Percentiles rank a stretch among this genome's conserved stretches.
phyloP scores from a whole-genome alignment of 2,329 filamentous ascomycete genomes.

The Colletotrichum karsti region DNA sequence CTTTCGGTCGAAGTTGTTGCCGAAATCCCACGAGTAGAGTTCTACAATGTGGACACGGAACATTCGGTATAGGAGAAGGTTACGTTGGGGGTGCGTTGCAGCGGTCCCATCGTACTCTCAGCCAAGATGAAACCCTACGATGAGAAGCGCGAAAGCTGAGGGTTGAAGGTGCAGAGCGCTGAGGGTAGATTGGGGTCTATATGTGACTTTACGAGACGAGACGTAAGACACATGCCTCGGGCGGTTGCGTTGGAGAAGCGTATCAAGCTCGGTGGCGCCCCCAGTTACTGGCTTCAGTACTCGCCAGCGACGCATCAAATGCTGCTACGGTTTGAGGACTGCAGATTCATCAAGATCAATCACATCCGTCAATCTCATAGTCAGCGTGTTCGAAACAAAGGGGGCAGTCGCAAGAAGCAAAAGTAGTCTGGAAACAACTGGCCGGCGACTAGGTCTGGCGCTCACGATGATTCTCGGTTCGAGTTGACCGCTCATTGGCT shows the following conservation, averaged over 20 bases:
- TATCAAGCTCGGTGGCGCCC: conserved; percentile 13
- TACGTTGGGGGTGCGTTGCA: conserved; percentile 8
- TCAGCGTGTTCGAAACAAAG: conserved; percentile 16
- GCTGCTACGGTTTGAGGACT: neutral
- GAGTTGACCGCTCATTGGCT: conserved; percentile 8
- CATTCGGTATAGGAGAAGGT: neutral
- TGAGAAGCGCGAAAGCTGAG: neutral
- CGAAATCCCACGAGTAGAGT: neutral
- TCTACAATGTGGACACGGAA: neutral
- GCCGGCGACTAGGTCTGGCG: conserved; percentile 12
- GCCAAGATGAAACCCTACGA: neutral
- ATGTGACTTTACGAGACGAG: conserved; percentile 7
- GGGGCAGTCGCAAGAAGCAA: conserved; percentile 17
- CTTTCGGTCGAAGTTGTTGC: neutral
- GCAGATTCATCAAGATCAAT: conserved; percentile 5
- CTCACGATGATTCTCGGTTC: neutral
- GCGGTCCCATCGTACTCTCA: neutral
- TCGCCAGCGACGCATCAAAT: conserved; percentile 2
- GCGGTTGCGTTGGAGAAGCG: conserved; percentile 22
- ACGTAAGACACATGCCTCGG: conserved; percentile 2
- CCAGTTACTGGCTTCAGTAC: neutral
- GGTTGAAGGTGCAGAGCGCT: neutral
- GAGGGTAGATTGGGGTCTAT: conserved; percentile 12
- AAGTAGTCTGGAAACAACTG: conserved; percentile 14
- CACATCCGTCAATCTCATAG: conserved; percentile 17